A percentile compares a stretch with the other conserved stretches of the same genome.
Evolutionary conservation across 2,329 filamentous ascomycete genomes (phyloP).

Genomic region (Bisporella sp.): DNA sequence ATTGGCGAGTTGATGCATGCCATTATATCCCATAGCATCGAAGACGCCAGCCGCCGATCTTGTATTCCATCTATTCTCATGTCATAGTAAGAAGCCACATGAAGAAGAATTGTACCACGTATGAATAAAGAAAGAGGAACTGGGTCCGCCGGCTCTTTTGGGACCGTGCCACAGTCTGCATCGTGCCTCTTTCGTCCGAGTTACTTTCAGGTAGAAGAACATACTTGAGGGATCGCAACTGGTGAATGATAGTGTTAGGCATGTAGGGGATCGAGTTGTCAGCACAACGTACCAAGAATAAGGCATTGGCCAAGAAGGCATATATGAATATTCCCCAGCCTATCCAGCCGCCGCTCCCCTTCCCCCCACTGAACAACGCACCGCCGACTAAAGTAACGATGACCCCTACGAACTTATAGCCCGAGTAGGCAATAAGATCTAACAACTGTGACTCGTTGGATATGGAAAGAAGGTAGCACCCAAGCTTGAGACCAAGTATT

Average conservation of each 20-base stretch:
- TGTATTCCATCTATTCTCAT: constrained; percentile 4
- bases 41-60: too few relatives aligned
- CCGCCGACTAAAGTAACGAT: constrained; percentile 80
- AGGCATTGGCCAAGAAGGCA: constrained; percentile 87
- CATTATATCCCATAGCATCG: too few relatives aligned
- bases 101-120: constrained; percentile 86
- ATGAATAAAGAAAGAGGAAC: constrained; percentile 91
- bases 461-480: constrained; percentile 89
- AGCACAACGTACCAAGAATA: constrained; percentile 69
- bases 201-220: constrained; percentile 84
- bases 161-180: constrained; percentile 69
- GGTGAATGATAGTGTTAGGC: neutral
- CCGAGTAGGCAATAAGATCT: constrained; percentile 90
- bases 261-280: neutral
- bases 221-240: constrained; percentile 53
- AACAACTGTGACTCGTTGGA: constrained; percentile 90
- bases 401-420: constrained; percentile 97
- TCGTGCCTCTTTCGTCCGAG: constrained; percentile 50
- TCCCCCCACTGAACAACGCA: constrained; percentile 69
- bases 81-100: constrained; percentile 69
- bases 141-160: constrained; percentile 85
- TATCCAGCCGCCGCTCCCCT: constrained; percentile 79
- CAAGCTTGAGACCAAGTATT: constrained; percentile 83
- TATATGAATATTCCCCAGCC: constrained; percentile 88
- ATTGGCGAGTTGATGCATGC: too few relatives aligned